These are phyloP conservation scores for Hanseniaspora hatyaiensis DNA, from an alignment of 805 yeast species.

Conservation along the genomic window DNA sequence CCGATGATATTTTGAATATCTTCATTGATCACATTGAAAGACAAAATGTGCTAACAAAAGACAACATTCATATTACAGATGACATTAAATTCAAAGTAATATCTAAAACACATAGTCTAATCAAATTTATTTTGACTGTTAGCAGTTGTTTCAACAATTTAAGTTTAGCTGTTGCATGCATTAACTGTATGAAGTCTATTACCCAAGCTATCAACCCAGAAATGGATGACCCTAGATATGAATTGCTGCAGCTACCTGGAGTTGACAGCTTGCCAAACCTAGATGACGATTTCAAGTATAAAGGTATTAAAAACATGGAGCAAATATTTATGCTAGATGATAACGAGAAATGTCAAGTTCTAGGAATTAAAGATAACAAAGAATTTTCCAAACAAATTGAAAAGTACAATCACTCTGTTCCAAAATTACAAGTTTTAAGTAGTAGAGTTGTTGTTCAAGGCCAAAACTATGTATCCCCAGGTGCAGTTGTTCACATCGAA, in stretches of 20 bases:
- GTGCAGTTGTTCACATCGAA: conserved; percentile 61
- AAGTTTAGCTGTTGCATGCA: conserved; percentile 48
- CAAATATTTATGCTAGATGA: conserved; percentile 52
- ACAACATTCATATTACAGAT: conserved; percentile 24
- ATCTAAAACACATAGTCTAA: conserved; percentile 50
- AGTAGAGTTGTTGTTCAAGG: conserved; percentile 82
- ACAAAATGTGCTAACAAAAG: conserved; percentile 28
- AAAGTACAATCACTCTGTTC: conserved; percentile 51
- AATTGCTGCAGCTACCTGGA: conserved; percentile 71
- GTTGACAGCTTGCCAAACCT: conserved; percentile 41
- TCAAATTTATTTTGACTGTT: conserved; percentile 67
- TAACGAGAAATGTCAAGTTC: conserved; percentile 41
- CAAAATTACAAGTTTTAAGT: conserved; percentile 52
- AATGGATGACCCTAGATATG: conserved; percentile 34
- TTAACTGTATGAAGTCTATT: conserved; percentile 58
- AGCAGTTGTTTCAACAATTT: conserved; percentile 67
- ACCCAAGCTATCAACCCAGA: conserved; percentile 56
- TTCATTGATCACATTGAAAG: conserved; percentile 52
- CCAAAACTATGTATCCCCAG: conserved; percentile 58
- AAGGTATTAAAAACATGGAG: conserved; percentile 37
- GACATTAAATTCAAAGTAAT: conserved; percentile 44
- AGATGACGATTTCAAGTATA: conserved; percentile 16
- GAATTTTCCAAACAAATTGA: conserved; percentile 39
- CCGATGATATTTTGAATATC: conserved; percentile 40
- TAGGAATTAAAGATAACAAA: conserved; percentile 38